phyloP scores from a whole-genome alignment of 805 yeast species.

The Saccharomyces cerevisiae region DNA sequence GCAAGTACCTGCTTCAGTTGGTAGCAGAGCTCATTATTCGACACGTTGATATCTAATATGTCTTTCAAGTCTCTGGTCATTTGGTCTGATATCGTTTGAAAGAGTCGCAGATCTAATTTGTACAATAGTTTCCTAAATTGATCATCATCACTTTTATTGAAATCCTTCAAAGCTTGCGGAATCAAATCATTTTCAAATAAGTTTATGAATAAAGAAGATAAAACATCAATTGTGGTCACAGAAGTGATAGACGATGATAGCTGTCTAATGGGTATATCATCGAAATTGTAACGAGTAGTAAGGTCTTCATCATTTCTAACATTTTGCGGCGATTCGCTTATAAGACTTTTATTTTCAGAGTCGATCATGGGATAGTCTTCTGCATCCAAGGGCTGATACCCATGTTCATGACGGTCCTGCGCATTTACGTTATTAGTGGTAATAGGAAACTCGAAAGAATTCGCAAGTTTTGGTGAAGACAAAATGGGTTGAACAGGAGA shows the following conservation, averaged over 20 bases:
- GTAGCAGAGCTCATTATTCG: conserved; percentile 25
- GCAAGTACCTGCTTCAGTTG: conserved; percentile 14
- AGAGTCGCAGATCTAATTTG: conserved; percentile 24
- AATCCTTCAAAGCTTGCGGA: conserved; percentile 20
- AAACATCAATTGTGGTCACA: conserved; percentile 19
- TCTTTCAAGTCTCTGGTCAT: conserved; percentile 22
- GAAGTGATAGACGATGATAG: conserved; percentile 21
- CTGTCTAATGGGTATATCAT: conserved; percentile 11
- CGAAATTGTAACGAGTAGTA: conserved; percentile 8
- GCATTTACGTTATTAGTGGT: neutral
- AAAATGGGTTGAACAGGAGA: neutral
- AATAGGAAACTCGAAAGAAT: neutral
- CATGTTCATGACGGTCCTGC: neutral
- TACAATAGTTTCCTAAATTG: conserved; percentile 14
- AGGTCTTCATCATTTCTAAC: conserved; percentile 9
- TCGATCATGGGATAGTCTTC: neutral
- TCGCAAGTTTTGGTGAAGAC: neutral
- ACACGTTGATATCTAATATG: conserved; percentile 24
- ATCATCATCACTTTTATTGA: conserved; percentile 9
- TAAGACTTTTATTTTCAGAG: neutral
- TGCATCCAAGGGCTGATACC: neutral
- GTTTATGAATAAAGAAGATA: conserved; percentile 14
- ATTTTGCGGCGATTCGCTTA: neutral
- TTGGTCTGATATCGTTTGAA: conserved; percentile 13
- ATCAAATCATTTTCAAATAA: conserved; percentile 19